A percentile compares a stretch with the other conserved stretches of the same genome.
phyloP scores from a whole-genome alignment of 2,329 filamentous ascomycete species.

The Gremmenia infestans region DNA sequence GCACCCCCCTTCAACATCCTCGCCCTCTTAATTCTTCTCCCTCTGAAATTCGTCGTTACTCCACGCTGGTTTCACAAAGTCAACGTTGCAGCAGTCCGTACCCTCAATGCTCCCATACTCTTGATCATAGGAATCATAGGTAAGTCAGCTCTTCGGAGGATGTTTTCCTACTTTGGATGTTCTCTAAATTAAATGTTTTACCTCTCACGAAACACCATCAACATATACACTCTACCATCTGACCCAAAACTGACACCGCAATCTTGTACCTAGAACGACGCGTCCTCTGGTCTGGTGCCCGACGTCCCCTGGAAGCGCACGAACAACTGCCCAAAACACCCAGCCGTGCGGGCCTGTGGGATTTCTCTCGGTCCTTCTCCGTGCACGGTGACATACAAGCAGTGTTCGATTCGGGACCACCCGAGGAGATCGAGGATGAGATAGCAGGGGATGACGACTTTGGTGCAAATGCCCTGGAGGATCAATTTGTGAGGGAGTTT shows the following conservation, averaged over 20 bases:
- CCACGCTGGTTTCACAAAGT: slow-evolving; percentile 88
- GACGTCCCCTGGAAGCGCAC: slow-evolving; percentile 15
- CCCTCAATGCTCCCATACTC: slow-evolving; percentile 70
- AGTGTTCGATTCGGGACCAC: slow-evolving; percentile 29
- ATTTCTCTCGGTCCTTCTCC: slow-evolving; percentile 26
- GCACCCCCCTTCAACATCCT: slow-evolving; percentile 80
- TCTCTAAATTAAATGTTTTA: too few species aligned
- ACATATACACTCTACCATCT: too few species aligned
- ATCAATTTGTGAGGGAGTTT: slow-evolving; percentile 19
- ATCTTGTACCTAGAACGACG: slow-evolving; percentile 54
- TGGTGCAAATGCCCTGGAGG: slow-evolving; percentile 8
- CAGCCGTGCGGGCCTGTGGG: slow-evolving; percentile 21
- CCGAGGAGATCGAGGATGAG: slow-evolving; percentile 21
- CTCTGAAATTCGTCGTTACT: slow-evolving; percentile 72
- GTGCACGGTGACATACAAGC: slow-evolving; percentile 31
- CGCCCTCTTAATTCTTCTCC: slow-evolving; percentile 67
- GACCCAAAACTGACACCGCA: too few species aligned
- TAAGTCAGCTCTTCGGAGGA: too few species aligned
- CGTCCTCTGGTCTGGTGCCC: slow-evolving; percentile 50
- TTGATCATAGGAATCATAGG: slow-evolving; percentile 56
- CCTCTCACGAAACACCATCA: too few species aligned
- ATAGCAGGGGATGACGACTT: slow-evolving; percentile 19
- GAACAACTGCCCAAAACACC: slow-evolving; percentile 20
- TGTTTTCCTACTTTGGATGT: too few species aligned
- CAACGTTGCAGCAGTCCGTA: slow-evolving; percentile 70